phyloP scores from a whole-genome alignment of 2,329 filamentous ascomycete genomes.

The Aspergillus brasiliensis region DNA sequence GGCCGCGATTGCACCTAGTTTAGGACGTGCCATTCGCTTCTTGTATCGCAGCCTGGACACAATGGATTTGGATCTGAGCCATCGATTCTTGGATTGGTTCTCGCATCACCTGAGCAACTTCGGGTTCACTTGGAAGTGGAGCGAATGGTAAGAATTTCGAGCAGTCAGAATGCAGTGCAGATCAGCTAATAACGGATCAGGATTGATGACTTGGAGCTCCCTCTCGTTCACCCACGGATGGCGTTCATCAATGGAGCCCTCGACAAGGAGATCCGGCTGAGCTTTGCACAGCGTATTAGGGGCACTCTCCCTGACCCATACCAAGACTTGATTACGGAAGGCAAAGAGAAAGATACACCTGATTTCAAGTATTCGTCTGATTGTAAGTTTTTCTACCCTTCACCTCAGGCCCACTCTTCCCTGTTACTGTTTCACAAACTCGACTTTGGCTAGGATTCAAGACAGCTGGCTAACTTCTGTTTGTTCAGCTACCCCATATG shows the following conservation, averaged over 20 bases:
- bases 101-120: conserved; percentile 98
- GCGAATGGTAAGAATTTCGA: conserved; percentile 70
- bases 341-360: conserved; percentile 93
- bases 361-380: conserved; percentile 87
- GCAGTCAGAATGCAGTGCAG: neutral
- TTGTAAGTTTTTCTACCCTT: conserved; percentile 53
- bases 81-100: conserved; percentile 96
- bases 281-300: conserved; percentile 93
- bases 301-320: conserved; percentile 87
- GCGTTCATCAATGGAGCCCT: conserved; percentile 88
- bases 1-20: conserved; percentile 89
- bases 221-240: conserved; percentile 80
- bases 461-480: conserved; percentile 16
- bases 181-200: conserved; percentile 39
- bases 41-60: conserved; percentile 79
- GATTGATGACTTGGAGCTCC: conserved; percentile 77
- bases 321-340: conserved; percentile 75
- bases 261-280: conserved; percentile 95
- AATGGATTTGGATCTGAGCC: conserved; percentile 83
- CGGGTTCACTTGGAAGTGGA: conserved; percentile 99
- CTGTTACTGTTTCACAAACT: neutral
- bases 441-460: neutral
- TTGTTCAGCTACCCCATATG: conserved; percentile 71
- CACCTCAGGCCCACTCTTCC: neutral
- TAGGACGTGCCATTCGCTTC: conserved; percentile 89